Evolutionary conservation across 129 eudicot genomes (phyloP).

Genomic region (Tagetes patula): DNA sequence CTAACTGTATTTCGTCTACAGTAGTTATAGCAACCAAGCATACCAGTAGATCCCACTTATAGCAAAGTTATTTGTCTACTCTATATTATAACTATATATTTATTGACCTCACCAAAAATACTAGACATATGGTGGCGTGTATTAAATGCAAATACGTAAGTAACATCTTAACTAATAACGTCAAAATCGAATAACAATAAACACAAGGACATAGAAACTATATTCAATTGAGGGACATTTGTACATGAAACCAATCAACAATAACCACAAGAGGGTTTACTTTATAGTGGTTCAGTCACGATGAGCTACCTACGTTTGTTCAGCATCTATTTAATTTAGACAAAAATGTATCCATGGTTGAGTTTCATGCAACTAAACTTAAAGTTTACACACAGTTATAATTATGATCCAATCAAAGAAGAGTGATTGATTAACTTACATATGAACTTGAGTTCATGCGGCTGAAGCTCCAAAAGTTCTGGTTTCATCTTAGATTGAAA

Average conservation of each 20-base stretch:
- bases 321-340: too few relatives aligned
- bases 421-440: slow-evolving; percentile 37
- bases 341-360: too few relatives aligned
- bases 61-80: too few relatives aligned
- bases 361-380: not conserved
- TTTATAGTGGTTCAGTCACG: too few relatives aligned
- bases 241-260: not conserved
- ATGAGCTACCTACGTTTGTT: too few relatives aligned
- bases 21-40: not conserved
- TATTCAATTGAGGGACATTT: not conserved
- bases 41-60: too few relatives aligned
- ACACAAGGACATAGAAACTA: not conserved
- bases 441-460: slow-evolving; percentile 55
- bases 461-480: slow-evolving; percentile 55
- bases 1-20: not conserved
- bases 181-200: not conserved
- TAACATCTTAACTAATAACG: not conserved
- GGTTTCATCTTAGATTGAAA: slow-evolving; percentile 44
- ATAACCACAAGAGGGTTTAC: not conserved
- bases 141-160: not conserved
- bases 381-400: not conserved
- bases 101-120: not conserved
- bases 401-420: not conserved
- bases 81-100: not conserved
- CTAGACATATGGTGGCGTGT: not conserved